These are phyloP conservation scores for Arthonia radiata DNA, from an alignment of 495 filamentous ascomycete genomes.

Conservation along the genomic window DNA sequence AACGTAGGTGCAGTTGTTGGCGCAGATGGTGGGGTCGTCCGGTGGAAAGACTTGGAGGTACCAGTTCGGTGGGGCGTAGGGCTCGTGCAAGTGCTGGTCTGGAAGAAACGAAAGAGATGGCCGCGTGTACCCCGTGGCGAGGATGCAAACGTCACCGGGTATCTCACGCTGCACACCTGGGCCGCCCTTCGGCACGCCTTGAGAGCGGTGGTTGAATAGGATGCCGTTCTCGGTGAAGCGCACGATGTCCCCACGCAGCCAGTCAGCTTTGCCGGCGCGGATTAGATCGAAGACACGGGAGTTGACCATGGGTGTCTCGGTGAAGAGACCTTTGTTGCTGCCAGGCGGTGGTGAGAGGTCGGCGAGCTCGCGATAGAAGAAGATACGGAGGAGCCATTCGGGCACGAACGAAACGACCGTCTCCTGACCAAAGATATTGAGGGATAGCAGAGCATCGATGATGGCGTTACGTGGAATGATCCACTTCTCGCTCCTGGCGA, in stretches of 20 bases:
- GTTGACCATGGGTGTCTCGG: conserved; percentile 70
- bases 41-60: conserved; percentile 36
- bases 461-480: conserved; percentile 61
- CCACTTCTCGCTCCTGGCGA: conserved; percentile 65
- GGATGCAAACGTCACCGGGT: conserved; percentile 49
- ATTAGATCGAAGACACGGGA: conserved; percentile 55
- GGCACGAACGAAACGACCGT: conserved; percentile 53
- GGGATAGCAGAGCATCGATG: conserved; percentile 42
- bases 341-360: conserved; percentile 36
- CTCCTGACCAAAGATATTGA: conserved; percentile 63
- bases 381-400: conserved; percentile 42
- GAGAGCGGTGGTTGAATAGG: conserved; percentile 38
- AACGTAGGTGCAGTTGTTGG: conserved; percentile 67
- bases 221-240: conserved; percentile 38
- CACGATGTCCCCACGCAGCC: conserved; percentile 59
- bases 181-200: conserved; percentile 48
- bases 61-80: conserved; percentile 64
- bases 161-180: conserved; percentile 38
- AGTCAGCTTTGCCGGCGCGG: conserved; percentile 46
- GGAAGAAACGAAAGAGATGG: conserved; percentile 53
- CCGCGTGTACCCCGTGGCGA: conserved; percentile 61
- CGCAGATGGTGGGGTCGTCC: conserved; percentile 32
- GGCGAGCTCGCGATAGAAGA: conserved; percentile 70
- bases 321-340: conserved; percentile 41
- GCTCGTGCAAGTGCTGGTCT: conserved; percentile 37